Conservation (phyloP, 306 rosid species). For the Macrotyloma uniflorum region DNA sequence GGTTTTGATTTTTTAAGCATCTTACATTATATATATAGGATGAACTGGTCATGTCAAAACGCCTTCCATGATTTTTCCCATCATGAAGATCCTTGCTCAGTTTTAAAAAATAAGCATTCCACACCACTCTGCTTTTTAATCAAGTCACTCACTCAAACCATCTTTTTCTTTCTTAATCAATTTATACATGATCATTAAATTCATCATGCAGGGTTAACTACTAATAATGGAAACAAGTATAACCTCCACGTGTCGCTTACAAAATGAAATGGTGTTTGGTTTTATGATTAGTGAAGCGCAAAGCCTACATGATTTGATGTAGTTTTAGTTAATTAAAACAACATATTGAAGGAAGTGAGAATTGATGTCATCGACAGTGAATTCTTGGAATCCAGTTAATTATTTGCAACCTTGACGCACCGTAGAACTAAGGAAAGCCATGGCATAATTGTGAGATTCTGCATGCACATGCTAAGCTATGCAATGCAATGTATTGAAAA, state of each 20-base stretch:
- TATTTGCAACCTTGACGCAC: background rate
- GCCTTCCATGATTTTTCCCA: conserved; percentile 22
- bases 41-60: conserved; percentile 9
- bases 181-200: background rate
- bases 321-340: background rate
- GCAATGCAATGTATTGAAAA: background rate
- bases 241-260: background rate
- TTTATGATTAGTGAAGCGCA: background rate
- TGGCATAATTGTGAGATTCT: background rate
- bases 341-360: background rate
- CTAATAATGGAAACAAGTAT: no score
- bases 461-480: background rate
- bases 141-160: background rate
- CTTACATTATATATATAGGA: conserved; percentile 19
- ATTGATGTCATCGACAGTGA: no score
- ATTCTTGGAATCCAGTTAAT: no score
- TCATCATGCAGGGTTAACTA: background rate
- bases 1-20: conserved; percentile 24
- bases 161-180: background rate
- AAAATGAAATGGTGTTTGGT: background rate
- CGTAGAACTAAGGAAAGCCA: background rate
- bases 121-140: conserved; percentile 19
- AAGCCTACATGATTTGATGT: background rate
- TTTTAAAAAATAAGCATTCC: conserved; percentile 12
- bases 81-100: conserved; percentile 34